Evolutionary conservation across 2,329 filamentous ascomycete species (phyloP).

Genomic region (Phoma herbarum): DNA sequence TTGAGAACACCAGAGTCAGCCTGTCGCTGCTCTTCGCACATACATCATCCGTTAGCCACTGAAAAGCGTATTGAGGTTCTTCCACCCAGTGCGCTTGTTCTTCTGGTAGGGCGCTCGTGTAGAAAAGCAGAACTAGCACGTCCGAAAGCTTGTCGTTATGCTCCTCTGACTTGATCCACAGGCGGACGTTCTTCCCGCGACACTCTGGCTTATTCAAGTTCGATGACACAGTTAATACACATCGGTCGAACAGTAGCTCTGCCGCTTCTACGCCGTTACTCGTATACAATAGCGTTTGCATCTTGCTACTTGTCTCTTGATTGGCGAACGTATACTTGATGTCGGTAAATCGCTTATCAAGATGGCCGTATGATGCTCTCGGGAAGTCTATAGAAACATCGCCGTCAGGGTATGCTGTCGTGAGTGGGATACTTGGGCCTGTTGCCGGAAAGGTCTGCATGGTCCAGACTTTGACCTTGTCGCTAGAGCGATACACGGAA

Average conservation of each 20-base stretch:
- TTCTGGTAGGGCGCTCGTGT: conserved; percentile 39
- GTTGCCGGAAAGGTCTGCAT: conserved; percentile 43
- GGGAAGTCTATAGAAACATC: conserved; percentile 46
- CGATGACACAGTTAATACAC: conserved; percentile 36
- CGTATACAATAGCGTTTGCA: conserved; percentile 47
- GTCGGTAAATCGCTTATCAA: conserved; percentile 40
- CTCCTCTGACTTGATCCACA: conserved; percentile 40
- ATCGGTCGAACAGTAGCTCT: conserved; percentile 40
- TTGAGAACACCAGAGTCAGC: conserved; percentile 40
- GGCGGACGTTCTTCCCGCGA: conserved; percentile 39
- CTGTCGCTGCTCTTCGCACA: conserved; percentile 37
- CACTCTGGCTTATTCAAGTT: conserved; percentile 43
- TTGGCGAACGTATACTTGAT: conserved; percentile 42
- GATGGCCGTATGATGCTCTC: conserved; percentile 33
- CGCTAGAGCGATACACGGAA: conserved; percentile 33
- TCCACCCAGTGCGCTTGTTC: conserved; percentile 47
- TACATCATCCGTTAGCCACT: conserved; percentile 38
- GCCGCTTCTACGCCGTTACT: conserved; percentile 41
- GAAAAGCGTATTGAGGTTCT: conserved; percentile 45
- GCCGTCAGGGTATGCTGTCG: conserved; percentile 38
- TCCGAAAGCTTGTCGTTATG: conserved; percentile 28
- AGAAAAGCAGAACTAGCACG: conserved; percentile 41
- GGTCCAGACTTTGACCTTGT: conserved; percentile 34
- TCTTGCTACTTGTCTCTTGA: conserved; percentile 24
- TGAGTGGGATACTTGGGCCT: conserved; percentile 43